Evolutionary conservation across 75 land plant genomes (phyloP).

Genomic region (Pseudotsuga menziesii): DNA sequence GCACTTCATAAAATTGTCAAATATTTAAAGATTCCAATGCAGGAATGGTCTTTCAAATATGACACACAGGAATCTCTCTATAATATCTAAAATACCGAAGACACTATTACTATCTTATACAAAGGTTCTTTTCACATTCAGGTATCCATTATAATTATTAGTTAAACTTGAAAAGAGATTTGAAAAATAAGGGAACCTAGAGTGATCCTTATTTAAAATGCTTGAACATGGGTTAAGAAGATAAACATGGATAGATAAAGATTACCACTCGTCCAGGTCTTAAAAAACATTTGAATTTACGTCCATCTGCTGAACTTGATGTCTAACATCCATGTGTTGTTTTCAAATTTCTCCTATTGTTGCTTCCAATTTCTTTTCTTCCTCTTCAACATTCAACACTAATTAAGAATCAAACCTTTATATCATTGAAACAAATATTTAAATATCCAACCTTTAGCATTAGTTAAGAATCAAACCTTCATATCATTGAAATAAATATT

Average conservation of each 20-base stretch:
- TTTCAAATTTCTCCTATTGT: slow-evolving; percentile 75
- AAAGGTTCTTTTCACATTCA: not conserved
- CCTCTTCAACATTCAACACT: slow-evolving; percentile 96
- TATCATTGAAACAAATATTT: no score
- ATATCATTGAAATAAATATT: not conserved
- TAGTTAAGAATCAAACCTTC: not conserved
- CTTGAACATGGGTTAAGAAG: not conserved
- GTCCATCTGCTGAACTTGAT: slow-evolving; percentile 70
- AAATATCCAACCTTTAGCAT: no score
- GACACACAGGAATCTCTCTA: no score
- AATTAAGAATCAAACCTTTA: no score
- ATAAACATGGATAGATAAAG: not conserved
- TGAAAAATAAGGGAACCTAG: not conserved
- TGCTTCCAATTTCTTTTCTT: slow-evolving; percentile 83
- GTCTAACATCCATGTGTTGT: slow-evolving; percentile 61
- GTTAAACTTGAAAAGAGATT: not conserved
- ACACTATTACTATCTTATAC: not conserved
- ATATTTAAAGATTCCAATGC: no score
- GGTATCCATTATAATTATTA: not conserved
- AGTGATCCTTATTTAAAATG: not conserved
- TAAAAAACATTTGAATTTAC: slow-evolving; percentile 66
- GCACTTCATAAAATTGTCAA: no score
- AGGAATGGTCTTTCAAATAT: no score
- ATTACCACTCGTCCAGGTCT: slow-evolving; percentile 86
- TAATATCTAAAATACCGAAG: not conserved